Base-by-base conservation (phyloP, 768 basidiomycete genomes). In the Trametes maxima region DNA sequence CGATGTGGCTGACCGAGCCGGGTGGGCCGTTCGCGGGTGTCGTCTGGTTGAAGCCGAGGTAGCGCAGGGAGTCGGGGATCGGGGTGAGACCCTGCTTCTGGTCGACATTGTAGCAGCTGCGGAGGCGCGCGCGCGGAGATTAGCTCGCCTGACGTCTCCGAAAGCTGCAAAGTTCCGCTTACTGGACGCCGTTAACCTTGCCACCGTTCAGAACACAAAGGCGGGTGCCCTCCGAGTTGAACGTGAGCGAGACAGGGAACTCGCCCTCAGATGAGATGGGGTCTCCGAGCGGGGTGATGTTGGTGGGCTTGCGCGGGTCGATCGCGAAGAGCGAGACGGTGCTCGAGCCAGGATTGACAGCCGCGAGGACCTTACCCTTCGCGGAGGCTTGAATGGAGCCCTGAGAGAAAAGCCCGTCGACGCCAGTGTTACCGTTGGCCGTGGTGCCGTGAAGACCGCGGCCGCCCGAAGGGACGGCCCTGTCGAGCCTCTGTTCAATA, bases 21-120 rank as follows among this genome's bases (percentile, higher is more conserved):
- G 78, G 74, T 16, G 82, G 82, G 8, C 82, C 82, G 25, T 68
- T 78, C 0, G 82, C 76, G 42, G 80, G 81, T 25, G 81, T 80
- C 7, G 82, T 82, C 66, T 83, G 82, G 67, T 81, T 80, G 58
- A 82, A 70, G 35, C 71, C 71, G 37, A 82, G 71, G 17, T 75
- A 70, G 37, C 82, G 78, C n/a, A 76, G 69, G 6, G 80, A 76
- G 69, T 77, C 76, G 25, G 73, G 58, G 22, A 79, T 72, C 5
- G 76, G 68, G n/a, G 72, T 62, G 24, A 82, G 75, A 17, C 82
- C 82, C 28, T 67, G 68, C 54, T 72, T 71, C 49, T 72, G 67
- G 69, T 84, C 78, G 42, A 79, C 75, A 22, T 65, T 71, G 69
- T 73, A 83, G 70, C 82, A 82, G 54, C 80, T 79, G 58, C 7